These are phyloP conservation scores for Plenodomus tracheiphilus DNA, from an alignment of 2,329 filamentous ascomycete genomes.

Conservation along the genomic window DNA sequence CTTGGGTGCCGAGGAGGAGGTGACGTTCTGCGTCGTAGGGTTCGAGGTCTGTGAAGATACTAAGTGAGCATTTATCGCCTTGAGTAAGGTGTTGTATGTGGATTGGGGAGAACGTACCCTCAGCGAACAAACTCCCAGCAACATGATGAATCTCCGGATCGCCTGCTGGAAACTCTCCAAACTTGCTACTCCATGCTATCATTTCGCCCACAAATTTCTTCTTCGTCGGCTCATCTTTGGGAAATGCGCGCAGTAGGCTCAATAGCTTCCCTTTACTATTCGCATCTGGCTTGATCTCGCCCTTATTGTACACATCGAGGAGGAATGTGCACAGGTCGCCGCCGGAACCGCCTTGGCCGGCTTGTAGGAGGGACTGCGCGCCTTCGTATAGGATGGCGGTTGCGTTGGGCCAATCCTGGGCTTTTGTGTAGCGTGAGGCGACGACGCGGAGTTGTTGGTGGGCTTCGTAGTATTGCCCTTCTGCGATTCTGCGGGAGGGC, in stretches of 20 bases:
- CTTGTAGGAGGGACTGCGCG: conserved; percentile 81
- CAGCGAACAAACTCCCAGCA: conserved; percentile 82
- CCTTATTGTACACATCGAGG: conserved; percentile 88
- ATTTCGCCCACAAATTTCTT: conserved; percentile 91
- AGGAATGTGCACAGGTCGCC: conserved; percentile 87
- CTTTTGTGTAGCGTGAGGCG: conserved; percentile 89
- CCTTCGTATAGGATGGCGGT: conserved; percentile 85
- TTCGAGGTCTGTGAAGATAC: conserved; percentile 82
- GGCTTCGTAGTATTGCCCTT: conserved; percentile 95
- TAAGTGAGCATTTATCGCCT: no score
- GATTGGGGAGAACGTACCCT: conserved; percentile 52
- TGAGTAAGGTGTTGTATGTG: no score
- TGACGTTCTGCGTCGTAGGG: conserved; percentile 93
- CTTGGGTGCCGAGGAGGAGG: conserved; percentile 82
- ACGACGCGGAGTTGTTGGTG: conserved; percentile 98
- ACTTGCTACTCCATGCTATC: conserved; percentile 85
- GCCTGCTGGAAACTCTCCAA: conserved; percentile 84
- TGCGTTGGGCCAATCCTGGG: conserved; percentile 79
- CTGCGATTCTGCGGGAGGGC: conserved; percentile 66
- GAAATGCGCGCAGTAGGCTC: conserved; percentile 78
- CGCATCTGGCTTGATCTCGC: conserved; percentile 76
- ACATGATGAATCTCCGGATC: conserved; percentile 96
- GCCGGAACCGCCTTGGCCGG: conserved; percentile 90
- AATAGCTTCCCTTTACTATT: conserved; percentile 73
- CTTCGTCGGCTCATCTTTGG: conserved; percentile 80